phyloP scores from a whole-genome alignment of 495 filamentous ascomycete genomes.

The Neurospora pannonica region DNA sequence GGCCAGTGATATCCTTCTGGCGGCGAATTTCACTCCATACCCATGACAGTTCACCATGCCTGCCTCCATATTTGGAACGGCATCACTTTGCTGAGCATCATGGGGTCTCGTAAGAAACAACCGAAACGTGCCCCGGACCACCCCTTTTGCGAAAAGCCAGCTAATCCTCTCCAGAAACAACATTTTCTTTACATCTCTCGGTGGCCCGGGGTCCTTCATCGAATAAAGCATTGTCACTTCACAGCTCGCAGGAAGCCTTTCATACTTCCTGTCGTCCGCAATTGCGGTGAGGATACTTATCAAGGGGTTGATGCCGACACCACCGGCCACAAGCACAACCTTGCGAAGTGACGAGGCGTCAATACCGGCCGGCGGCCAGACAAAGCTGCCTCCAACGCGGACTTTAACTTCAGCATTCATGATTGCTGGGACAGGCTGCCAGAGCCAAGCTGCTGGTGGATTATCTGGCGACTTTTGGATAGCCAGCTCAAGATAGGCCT shows the following conservation, averaged over 20 bases:
- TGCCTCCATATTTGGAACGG: background rate
- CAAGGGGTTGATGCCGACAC: slow-evolving; percentile 72
- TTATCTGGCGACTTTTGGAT: slow-evolving; percentile 19
- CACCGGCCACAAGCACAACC: slow-evolving; percentile 68
- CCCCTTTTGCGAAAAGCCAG: slow-evolving; percentile 19
- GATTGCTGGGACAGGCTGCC: slow-evolving; percentile 44
- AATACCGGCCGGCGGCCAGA: slow-evolving; percentile 53
- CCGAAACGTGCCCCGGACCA: slow-evolving; percentile 18
- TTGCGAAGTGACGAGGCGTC: slow-evolving; percentile 35
- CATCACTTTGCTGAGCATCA: background rate
- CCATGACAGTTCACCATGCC: slow-evolving; percentile 13
- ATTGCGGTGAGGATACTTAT: slow-evolving; percentile 37
- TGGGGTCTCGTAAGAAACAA: slow-evolving; percentile 25
- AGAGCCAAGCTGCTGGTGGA: slow-evolving; percentile 63
- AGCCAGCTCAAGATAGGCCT: slow-evolving; percentile 17
- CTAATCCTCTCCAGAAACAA: slow-evolving; percentile 38
- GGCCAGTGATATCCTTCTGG: slow-evolving; percentile 38
- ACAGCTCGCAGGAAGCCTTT: background rate
- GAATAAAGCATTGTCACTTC: slow-evolving; percentile 27
- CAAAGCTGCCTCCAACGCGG: slow-evolving; percentile 71
- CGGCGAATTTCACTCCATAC: slow-evolving; percentile 27
- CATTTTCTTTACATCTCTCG: slow-evolving; percentile 13
- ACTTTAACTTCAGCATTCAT: slow-evolving; percentile 49
- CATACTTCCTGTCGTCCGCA: slow-evolving; percentile 11
- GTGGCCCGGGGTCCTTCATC: slow-evolving; percentile 24